These are phyloP conservation scores for Trichoderma polysporum DNA, from an alignment of 2,329 filamentous ascomycete genomes.

Conservation along the genomic window DNA sequence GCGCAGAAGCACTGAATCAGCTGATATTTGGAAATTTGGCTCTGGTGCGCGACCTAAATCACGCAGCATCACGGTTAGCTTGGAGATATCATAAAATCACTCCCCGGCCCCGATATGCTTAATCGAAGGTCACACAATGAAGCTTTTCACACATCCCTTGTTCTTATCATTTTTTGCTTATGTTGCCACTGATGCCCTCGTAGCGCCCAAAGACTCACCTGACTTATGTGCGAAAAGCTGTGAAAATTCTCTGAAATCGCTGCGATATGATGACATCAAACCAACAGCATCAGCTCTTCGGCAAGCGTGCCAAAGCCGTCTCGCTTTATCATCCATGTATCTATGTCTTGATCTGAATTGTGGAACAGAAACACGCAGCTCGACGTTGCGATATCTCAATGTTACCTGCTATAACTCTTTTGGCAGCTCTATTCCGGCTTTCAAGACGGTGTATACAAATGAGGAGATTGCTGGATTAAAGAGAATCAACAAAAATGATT, in stretches of 20 bases:
- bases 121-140: neutral
- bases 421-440: neutral
- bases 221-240: neutral
- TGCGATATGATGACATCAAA: neutral
- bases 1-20: neutral
- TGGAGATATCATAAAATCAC: neutral
- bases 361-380: neutral
- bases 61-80: neutral
- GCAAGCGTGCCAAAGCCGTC: slow-evolving; percentile 7
- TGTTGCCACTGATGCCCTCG: neutral
- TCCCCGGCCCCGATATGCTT: neutral
- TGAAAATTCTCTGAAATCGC: neutral
- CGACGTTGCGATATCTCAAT: slow-evolving; percentile 8
- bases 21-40: neutral
- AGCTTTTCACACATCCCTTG: neutral
- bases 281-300: neutral
- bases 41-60: neutral
- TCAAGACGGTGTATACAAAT: slow-evolving; percentile 32
- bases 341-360: slow-evolving; percentile 15
- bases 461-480: slow-evolving; percentile 34
- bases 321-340: slow-evolving; percentile 18
- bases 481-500: slow-evolving; percentile 33
- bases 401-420: slow-evolving; percentile 12
- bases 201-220: neutral
- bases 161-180: neutral